These are phyloP conservation scores for Eucalyptus polyanthemos DNA, from an alignment of 345 rosid species.

Conservation along the genomic window DNA sequence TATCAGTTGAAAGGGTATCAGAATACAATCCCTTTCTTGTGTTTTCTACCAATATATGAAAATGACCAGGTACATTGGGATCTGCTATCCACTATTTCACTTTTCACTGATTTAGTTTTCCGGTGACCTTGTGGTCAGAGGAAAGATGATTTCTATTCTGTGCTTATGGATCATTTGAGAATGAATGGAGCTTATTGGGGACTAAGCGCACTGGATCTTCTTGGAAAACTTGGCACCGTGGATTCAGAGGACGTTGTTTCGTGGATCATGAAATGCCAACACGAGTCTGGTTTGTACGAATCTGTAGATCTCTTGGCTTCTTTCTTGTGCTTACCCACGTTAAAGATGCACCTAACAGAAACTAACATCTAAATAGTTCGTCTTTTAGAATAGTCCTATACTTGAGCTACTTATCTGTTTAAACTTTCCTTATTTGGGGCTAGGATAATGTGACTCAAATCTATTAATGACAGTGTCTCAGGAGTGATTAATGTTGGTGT, in stretches of 20 bases:
- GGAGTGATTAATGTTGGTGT: neutral
- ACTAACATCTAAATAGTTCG: neutral
- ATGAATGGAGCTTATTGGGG: conserved; percentile 96
- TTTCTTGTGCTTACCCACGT: neutral
- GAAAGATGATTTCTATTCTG: conserved; percentile 76
- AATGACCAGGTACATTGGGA: neutral
- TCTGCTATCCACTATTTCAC: neutral
- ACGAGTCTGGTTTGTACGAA: conserved; percentile 46
- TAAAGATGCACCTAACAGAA: neutral
- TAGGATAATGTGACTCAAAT: neutral
- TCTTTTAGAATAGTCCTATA: neutral
- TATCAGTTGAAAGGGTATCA: conserved; percentile 56
- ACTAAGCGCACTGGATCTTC: conserved; percentile 58
- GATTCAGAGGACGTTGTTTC: conserved; percentile 49
- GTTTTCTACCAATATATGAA: neutral
- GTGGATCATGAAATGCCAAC: conserved; percentile 78
- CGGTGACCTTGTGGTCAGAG: conserved; percentile 18
- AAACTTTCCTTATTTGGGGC: neutral
- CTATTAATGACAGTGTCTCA: neutral
- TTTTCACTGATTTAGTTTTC: neutral
- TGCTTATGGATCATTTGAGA: conserved; percentile 88
- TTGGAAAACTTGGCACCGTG: conserved; percentile 56
- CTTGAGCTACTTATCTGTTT: neutral
- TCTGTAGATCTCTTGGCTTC: neutral
- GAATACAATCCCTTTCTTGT: neutral